Base-by-base conservation (phyloP, 768 basidiomycete genomes). In the Rhodosporidiobolus sp. region DNA sequence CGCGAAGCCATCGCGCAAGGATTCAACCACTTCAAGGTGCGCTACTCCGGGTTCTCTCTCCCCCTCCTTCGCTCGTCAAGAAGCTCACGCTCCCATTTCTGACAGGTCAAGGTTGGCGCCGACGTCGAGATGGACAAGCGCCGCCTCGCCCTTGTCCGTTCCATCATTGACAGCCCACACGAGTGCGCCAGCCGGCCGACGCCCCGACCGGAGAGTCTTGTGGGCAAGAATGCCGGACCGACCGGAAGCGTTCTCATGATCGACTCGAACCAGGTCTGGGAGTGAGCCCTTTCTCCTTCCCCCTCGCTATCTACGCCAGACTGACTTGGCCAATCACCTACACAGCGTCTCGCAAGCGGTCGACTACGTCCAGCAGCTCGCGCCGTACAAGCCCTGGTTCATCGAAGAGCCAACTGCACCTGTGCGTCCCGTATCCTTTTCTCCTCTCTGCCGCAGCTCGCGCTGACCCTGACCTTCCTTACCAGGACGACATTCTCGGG, bases 181-280 rank as follows among this genome's bases (percentile, higher is more conserved):
- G 88, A 90, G 79, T 86, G 92, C 52, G 77, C 84, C 0, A 77
- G 82, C 19, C 80, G 83, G 63, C 87, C 61, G 87, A 90, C 79
- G 87, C 88, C 28, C 83, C 83, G 56, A 82, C 86, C 70, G 83
- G 72, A 85, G 59, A 89, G 84, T 54, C 83, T 96, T 46, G 85
- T 83, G 52, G 92, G 89, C 7, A 97, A 96, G 86, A 96, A 96
- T 74, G 92, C 94, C 8, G 92, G 94, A 11, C 92, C 92, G 17
- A 93, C 93, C 0, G 94, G 95, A 9, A 87, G 89, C 45, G 94
- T 97, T 56, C 84, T 97, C 57, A 97, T 97, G 94, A 91, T 97
- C 72, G 94, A 97, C 81, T 90, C 94, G 50, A 98, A 98, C 82
- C 94, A 96, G 81, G 77, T 78, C 70, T 76, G 56, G 63, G 70